phyloP scores from a whole-genome alignment of 2,329 filamentous ascomycete species.

The Geosmithia flava region DNA sequence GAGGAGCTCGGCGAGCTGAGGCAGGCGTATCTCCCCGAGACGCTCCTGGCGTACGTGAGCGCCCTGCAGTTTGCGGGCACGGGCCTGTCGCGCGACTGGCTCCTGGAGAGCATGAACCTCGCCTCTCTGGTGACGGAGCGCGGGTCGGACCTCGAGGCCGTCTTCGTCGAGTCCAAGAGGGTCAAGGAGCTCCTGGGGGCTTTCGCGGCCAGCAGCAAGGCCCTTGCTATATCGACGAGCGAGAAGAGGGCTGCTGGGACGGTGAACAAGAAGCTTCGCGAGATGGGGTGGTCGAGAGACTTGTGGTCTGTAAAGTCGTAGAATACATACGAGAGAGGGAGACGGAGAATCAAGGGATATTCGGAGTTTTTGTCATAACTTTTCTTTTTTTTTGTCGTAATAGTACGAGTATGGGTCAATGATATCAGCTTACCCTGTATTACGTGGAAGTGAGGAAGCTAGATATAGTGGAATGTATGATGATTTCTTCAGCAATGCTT shows the following conservation, averaged over 20 bases:
- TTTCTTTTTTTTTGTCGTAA: not conserved
- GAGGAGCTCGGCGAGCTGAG: conserved; percentile 54
- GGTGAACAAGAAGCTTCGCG: conserved; percentile 46
- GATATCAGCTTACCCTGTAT: not conserved
- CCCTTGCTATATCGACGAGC: conserved; percentile 43
- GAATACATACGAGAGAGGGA: too few relatives aligned
- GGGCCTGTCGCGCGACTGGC: conserved; percentile 59
- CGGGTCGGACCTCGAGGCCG: conserved; percentile 50
- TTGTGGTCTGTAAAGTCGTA: conserved; percentile 43
- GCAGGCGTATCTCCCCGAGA: conserved; percentile 71
- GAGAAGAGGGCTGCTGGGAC: conserved; percentile 39
- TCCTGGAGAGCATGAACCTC: conserved; percentile 80
- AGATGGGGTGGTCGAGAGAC: conserved; percentile 51
- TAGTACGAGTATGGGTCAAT: not conserved
- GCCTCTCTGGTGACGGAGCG: conserved; percentile 63
- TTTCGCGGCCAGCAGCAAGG: conserved; percentile 67
- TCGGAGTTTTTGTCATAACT: not conserved
- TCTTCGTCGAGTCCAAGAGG: conserved; percentile 51
- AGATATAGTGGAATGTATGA: too few relatives aligned
- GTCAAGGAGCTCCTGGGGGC: conserved; percentile 67
- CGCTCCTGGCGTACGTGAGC: conserved; percentile 71
- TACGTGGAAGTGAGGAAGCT: too few relatives aligned
- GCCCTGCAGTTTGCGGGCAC: conserved; percentile 70
- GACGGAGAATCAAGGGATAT: not conserved
- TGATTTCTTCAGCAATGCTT: too few relatives aligned